A percentile compares a stretch with the other conserved stretches of the same genome.
These are phyloP conservation scores for Thalassia testudinum DNA, from an alignment of 116 monocot species.

Conservation along the genomic window DNA sequence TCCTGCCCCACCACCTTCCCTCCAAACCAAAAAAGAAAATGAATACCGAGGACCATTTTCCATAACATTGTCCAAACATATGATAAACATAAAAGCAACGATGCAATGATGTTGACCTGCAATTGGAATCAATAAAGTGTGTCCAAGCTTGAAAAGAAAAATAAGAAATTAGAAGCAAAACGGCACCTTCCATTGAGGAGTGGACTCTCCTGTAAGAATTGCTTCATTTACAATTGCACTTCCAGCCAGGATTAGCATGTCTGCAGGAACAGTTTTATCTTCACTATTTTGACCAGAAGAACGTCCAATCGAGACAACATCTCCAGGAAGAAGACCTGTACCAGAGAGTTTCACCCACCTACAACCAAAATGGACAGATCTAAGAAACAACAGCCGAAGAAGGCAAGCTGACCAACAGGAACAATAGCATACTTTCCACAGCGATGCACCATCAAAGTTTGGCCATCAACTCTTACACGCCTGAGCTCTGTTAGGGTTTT, in stretches of 20 bases:
- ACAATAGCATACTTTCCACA: conserved; percentile 63
- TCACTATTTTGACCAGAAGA: conserved; percentile 55
- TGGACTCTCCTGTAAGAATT: conserved; percentile 98
- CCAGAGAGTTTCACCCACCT: conserved; percentile 95
- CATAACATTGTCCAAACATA: no score
- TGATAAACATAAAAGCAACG: no score
- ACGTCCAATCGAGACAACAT: conserved; percentile 88
- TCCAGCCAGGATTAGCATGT: conserved; percentile 88
- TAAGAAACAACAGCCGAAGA: background rate
- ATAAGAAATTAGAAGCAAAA: conserved; percentile 1
- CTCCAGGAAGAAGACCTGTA: conserved; percentile 93
- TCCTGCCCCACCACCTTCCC: no score
- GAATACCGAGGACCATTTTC: no score
- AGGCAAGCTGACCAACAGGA: conserved; percentile 1
- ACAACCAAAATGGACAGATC: conserved; percentile 2
- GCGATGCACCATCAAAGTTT: conserved; percentile 71
- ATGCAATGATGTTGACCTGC: no score
- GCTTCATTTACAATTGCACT: conserved; percentile 96
- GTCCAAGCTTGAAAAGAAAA: background rate
- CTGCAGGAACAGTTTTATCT: conserved; percentile 91
- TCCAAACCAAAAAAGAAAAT: no score
- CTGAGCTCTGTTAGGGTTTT: conserved; percentile 93
- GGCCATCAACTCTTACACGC: conserved; percentile 83
- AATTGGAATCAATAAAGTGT: background rate
- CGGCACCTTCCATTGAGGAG: conserved; percentile 98